Conservation (phyloP, 2,329 filamentous ascomycete species). For the Colletotrichum agaves region DNA sequence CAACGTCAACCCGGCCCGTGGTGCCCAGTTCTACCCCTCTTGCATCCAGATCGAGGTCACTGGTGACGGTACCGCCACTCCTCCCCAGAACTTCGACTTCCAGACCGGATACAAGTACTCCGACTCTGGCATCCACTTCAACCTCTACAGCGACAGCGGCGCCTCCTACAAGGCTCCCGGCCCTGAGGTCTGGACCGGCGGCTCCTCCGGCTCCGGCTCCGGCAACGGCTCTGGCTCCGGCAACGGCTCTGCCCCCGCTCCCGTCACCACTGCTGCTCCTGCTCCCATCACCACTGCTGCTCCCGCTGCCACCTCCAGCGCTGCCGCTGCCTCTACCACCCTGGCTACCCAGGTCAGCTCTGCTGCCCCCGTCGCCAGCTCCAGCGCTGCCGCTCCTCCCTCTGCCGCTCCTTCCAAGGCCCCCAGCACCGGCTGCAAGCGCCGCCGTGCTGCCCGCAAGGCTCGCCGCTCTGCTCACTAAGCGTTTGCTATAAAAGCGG, state of each 20-base stretch:
- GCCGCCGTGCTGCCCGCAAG: slow-evolving; percentile 35
- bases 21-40: slow-evolving; percentile 65
- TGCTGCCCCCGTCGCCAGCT: slow-evolving; percentile 20
- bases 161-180: slow-evolving; percentile 49
- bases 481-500: not conserved
- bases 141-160: slow-evolving; percentile 60
- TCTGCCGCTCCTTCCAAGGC: slow-evolving; percentile 40
- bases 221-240: slow-evolving; percentile 32
- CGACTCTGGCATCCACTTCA: slow-evolving; percentile 68
- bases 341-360: slow-evolving; percentile 7
- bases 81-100: slow-evolving; percentile 56
- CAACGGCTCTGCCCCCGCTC: slow-evolving; percentile 29
- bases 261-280: slow-evolving; percentile 10
- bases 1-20: slow-evolving; percentile 48
- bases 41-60: slow-evolving; percentile 71
- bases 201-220: slow-evolving; percentile 22
- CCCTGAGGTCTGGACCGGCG: slow-evolving; percentile 46
- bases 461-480: slow-evolving; percentile 36
- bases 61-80: slow-evolving; percentile 60
- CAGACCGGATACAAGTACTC: slow-evolving; percentile 65
- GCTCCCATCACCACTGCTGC: slow-evolving; percentile 23
- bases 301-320: not conserved
- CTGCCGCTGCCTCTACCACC: slow-evolving; percentile 9
- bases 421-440: slow-evolving; percentile 30
- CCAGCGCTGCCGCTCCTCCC: slow-evolving; percentile 21